Evolutionary conservation across 495 filamentous ascomycete species (phyloP), one percentile per base, ranked within the genome.

Genomic region (Trichoderma virens): DNA sequence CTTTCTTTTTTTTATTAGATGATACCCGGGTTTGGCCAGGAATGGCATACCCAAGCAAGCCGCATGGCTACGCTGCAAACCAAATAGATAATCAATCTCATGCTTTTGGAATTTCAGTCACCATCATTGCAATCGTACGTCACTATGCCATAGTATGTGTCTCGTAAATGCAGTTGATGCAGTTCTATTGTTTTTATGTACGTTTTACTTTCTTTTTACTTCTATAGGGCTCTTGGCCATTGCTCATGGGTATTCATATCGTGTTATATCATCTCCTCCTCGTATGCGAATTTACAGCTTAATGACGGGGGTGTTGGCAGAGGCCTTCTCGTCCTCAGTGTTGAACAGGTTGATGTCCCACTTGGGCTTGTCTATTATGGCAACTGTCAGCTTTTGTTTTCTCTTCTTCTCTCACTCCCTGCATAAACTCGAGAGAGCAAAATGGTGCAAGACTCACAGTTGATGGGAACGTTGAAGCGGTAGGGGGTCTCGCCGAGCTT

Each of bases 391-490:
- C 70, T 70, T 43, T 59, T 59, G 30, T 3, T 32, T 11, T n/a
- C 54, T 11, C 9, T 11, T 59, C 8, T 32, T 59, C 20, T 25
- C 4, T 11, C 23, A n/a, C 20, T 11, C 11, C 32, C 5, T 5
- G 32, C 5, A 11, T 35, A 11, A 35, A n/a, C 23, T 51, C 23
- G 18, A 51, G 18, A 25, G 27, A 59, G 20, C 13, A 20, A 61
- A 30, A n/a, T n/a, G 59, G 30, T 30, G 27, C 6, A 41, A 31
- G 45, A 56, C 51, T 70, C 65, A 34, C 68, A 73, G 34, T 70
- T 65, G 60, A 69, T 70, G 39, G 70, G 70, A 41, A 71, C 65
- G 56, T 65, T 66, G 41, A 73, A 66, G 35, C 66, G 68, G 6
- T 72, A 60, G 43, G 61, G 61, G 6, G n/a, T 47, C 34, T 62